Evolutionary conservation across 805 yeast genomes (phyloP).

Genomic region (Ascoidea asiatica): DNA sequence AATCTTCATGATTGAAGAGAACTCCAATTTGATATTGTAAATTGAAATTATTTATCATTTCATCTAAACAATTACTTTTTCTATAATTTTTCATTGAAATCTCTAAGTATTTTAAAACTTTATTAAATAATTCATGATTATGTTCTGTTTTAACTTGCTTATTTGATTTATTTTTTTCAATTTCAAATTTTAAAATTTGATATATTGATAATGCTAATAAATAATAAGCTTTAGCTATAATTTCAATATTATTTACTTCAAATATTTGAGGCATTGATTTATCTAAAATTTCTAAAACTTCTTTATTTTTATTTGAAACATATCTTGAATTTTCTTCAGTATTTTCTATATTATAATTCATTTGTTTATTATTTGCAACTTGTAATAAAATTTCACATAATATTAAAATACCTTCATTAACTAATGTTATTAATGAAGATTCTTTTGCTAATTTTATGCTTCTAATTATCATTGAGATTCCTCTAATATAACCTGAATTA

Average conservation of each 20-base stretch:
- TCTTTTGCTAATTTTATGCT: constrained; percentile 23
- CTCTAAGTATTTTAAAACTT: not conserved
- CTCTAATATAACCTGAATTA: constrained; percentile 17
- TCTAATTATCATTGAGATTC: constrained; percentile 34
- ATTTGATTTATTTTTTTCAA: constrained; percentile 12
- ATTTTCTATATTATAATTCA: constrained; percentile 32
- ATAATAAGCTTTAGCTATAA: constrained; percentile 25
- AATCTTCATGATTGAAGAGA: not conserved
- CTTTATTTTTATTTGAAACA: constrained; percentile 24
- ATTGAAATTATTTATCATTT: not conserved
- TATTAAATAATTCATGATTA: not conserved
- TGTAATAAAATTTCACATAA: constrained; percentile 34
- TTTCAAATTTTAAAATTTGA: not conserved
- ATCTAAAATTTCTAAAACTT: constrained; percentile 27
- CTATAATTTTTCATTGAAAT: not conserved
- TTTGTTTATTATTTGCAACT: constrained; percentile 24
- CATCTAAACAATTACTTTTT: not conserved
- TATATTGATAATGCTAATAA: constrained; percentile 17
- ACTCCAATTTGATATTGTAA: not conserved
- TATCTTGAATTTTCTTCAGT: constrained; percentile 31
- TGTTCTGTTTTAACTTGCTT: constrained; percentile 1
- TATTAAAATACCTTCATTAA: constrained; percentile 34
- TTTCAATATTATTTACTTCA: constrained; percentile 23
- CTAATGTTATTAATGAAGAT: constrained; percentile 21
- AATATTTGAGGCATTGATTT: constrained; percentile 31